Conservation (phyloP, 2,329 filamentous ascomycete genomes). For the Thielaviopsis musarum region DNA sequence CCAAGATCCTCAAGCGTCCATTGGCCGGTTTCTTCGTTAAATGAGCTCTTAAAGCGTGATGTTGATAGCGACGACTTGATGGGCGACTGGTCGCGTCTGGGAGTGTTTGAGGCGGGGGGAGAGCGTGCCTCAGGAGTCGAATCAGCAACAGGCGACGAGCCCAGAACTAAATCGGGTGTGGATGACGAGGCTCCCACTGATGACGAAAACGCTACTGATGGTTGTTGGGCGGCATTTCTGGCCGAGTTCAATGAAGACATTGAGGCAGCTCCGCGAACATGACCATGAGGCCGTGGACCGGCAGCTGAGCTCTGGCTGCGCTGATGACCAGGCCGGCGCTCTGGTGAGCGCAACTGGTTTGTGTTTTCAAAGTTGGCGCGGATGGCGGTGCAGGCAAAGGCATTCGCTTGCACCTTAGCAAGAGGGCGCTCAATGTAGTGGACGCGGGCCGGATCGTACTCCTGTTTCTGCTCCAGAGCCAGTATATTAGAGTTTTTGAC, state of each 20-base stretch:
- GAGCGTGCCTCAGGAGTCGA: slow-evolving; percentile 10
- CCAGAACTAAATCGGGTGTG: slow-evolving; percentile 4
- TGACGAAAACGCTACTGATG: neutral
- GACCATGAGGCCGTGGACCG: slow-evolving; percentile 10
- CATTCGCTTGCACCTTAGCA: slow-evolving; percentile 58
- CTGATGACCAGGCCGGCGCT: slow-evolving; percentile 25
- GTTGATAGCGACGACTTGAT: slow-evolving; percentile 77
- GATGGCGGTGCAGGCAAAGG: slow-evolving; percentile 41
- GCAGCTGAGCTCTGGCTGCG: slow-evolving; percentile 32
- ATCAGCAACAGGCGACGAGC: slow-evolving; percentile 6
- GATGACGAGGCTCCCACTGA: neutral
- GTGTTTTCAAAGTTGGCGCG: slow-evolving; percentile 25
- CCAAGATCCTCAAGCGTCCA: slow-evolving; percentile 50
- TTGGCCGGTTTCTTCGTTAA: slow-evolving; percentile 50
- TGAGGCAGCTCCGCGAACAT: slow-evolving; percentile 14
- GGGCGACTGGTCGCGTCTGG: slow-evolving; percentile 64
- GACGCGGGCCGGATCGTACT: slow-evolving; percentile 71
- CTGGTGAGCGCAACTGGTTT: slow-evolving; percentile 18
- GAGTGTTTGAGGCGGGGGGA: slow-evolving; percentile 25
- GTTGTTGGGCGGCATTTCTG: neutral
- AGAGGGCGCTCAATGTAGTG: slow-evolving; percentile 70
- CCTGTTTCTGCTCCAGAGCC: slow-evolving; percentile 76
- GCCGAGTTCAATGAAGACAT: slow-evolving; percentile 13
- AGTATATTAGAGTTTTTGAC: slow-evolving; percentile 98
- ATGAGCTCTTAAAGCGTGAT: slow-evolving; percentile 46